Evolutionary conservation across 2,329 filamentous ascomycete species (phyloP).

Genomic region (Aureobasidium mangrovei): DNA sequence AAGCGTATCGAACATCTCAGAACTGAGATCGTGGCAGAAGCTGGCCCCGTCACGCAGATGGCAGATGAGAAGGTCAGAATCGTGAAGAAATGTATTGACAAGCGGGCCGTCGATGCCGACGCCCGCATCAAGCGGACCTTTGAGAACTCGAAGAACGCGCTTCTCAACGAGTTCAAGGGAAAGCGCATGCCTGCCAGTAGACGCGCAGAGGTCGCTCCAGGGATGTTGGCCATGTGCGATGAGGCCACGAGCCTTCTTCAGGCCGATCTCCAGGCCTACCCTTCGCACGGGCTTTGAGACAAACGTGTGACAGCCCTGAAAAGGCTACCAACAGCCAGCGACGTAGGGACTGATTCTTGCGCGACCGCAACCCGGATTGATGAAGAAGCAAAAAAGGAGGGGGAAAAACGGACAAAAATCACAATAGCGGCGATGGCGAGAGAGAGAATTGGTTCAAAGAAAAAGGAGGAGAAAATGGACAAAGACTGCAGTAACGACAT

Average conservation of each 20-base stretch:
- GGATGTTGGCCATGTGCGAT: neutral
- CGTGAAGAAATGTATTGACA: neutral
- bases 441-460: too few relatives aligned
- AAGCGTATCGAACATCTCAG: neutral
- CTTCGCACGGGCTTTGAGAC: too few relatives aligned
- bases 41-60: neutral
- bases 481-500: too few relatives aligned
- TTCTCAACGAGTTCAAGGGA: neutral
- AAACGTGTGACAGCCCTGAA: too few relatives aligned
- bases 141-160: neutral
- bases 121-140: neutral
- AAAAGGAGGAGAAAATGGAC: too few relatives aligned
- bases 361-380: too few relatives aligned
- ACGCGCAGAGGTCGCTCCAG: neutral
- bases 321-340: too few relatives aligned
- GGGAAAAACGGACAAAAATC: too few relatives aligned
- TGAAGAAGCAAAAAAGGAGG: too few relatives aligned
- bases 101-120: neutral
- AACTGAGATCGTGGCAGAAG: neutral
- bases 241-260: neutral
- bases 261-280: neutral
- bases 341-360: too few relatives aligned
- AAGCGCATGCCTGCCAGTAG: neutral
- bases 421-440: too few relatives aligned
- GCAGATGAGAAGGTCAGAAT: neutral